Evolutionary conservation across 1,284 basidiomycete species (phyloP).

Genomic region (Sparassis latifolia): DNA sequence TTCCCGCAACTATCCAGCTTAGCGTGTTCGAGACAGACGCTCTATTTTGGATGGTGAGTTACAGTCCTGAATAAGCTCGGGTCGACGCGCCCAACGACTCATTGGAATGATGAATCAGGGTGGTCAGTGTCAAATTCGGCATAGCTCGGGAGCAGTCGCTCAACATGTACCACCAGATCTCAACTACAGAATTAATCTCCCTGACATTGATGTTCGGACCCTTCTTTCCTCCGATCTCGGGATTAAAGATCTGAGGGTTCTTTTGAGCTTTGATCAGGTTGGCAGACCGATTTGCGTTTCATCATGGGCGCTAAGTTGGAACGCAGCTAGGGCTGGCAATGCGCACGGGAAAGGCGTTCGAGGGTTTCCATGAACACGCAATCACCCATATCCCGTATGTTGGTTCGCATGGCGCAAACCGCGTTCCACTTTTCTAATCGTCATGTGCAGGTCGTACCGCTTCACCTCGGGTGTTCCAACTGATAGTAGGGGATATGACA

Average conservation of each 20-base stretch:
- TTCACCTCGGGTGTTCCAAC: conserved; percentile 44
- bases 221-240: conserved; percentile 33
- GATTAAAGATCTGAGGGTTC: conserved; percentile 32
- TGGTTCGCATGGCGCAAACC: conserved; percentile 1
- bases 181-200: conserved; percentile 66
- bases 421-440: conserved; percentile 1
- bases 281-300: conserved; percentile 5
- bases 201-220: conserved; percentile 52
- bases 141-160: neutral
- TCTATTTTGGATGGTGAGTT: conserved; percentile 67
- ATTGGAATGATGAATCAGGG: conserved; percentile 33
- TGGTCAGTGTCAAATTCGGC: conserved; percentile 31
- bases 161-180: conserved; percentile 41
- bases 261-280: conserved; percentile 64
- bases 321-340: conserved; percentile 48
- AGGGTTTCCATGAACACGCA: conserved; percentile 46
- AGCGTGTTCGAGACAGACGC: conserved; percentile 55
- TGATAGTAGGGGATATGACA: conserved; percentile 59
- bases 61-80: neutral
- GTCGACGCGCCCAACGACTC: neutral
- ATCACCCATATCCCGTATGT: conserved; percentile 60
- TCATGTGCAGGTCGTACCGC: conserved; percentile 53
- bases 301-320: conserved; percentile 2
- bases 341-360: conserved; percentile 45
- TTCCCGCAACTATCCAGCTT: conserved; percentile 19